phyloP scores from a whole-genome alignment of 345 rosid species.

The Gossypium arboreum region DNA sequence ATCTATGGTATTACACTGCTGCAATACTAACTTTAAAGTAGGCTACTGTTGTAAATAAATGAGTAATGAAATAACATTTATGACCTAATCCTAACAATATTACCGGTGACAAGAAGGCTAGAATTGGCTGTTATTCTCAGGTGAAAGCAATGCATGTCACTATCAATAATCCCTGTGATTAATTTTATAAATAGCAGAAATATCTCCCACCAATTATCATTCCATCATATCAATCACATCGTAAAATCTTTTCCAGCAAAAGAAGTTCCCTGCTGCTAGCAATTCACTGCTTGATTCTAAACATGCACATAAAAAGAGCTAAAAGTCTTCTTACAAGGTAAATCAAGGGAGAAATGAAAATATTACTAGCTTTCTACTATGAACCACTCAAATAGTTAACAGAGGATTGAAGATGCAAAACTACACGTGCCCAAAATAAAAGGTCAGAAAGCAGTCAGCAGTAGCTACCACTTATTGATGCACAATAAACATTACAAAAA shows the following conservation, averaged over 20 bases:
- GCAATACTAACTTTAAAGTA: background rate
- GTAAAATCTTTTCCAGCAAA: background rate
- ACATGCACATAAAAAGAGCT: background rate
- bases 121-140: background rate
- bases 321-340: background rate
- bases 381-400: background rate
- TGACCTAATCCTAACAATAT: background rate
- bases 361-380: background rate
- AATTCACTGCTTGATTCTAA: background rate
- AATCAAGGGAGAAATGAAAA: background rate
- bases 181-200: background rate
- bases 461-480: background rate
- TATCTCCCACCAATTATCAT: background rate
- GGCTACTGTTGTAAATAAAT: background rate
- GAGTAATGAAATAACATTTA: background rate
- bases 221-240: background rate
- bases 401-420: background rate
- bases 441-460: background rate
- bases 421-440: background rate
- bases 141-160: background rate
- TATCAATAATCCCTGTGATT: background rate
- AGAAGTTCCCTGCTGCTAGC: background rate
- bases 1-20: background rate
- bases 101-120: constrained; percentile 6
- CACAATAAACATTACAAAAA: background rate